Base-by-base conservation (phyloP, 176 grass and related monocot species). In the Carex parvula region DNA sequence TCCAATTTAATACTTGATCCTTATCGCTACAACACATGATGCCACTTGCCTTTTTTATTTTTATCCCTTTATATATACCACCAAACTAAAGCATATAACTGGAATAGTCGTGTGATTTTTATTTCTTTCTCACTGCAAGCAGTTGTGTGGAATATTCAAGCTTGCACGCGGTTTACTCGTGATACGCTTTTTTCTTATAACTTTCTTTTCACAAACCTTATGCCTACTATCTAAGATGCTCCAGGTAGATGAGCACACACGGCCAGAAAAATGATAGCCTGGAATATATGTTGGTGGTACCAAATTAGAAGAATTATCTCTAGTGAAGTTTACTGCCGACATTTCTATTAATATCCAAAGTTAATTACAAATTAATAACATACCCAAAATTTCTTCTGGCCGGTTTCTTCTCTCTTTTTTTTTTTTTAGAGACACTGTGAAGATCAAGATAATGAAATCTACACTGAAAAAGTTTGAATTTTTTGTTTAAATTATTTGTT, bases 101-200 rank as follows among this genome's bases (percentile, higher is more conserved):
- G 68, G 68, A 71, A 71, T 48, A 46, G 22, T 46, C 7, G 22
- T 21, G 0, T 48, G 68, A 71, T 44, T 20, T 71, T 71, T 70
- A 42, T 48, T 74, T 73, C 7, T n/a, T n/a, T n/a, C 18, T 70
- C 7, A 0, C 63, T 16, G 13, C 16, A 70, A 70, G 37, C 16
- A 42, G 33, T 21, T 17, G 29, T 57, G 33, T 79, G 74, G 48
- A 58, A 79, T 79, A 56, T 79, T 24, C 74, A 57, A 30, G 74
- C 21, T 56, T 17, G 46, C n/a, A 32, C 37, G 37, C 37, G 46
- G 12, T 26, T 8, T 5, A 56, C 11, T 79, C 20, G 17, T 77
- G n/a, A 77, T 77, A 52, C 14, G 20, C 44, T 77, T 26, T 77
- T 14, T 12, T 77, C n/a, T 77, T 77, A 78, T 78, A 78, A 29